Evolutionary conservation across 345 rosid genomes (phyloP), one percentile per base, ranked within the genome.

Genomic region (Eutrema yunnanense): DNA sequence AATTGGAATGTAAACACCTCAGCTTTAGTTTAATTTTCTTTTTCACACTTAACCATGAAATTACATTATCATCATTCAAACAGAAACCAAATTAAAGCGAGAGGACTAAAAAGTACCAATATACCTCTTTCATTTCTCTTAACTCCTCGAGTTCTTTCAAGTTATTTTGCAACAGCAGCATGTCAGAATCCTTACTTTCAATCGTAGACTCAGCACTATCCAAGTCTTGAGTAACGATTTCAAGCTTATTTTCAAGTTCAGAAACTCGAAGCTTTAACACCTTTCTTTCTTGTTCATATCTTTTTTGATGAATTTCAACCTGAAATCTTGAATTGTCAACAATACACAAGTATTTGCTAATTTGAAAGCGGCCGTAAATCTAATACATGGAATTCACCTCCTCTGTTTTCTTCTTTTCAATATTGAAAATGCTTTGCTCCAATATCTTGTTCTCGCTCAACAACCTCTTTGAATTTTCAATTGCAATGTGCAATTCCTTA

Each of bases 51-150:
- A 65, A 27, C 48, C 33, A 60, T 5, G 40, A 38, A 49, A 19
- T 29, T 12, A 51, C 72, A 59, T 40, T 47, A 12, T 33, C 33
- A 29, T 33, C 44, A 32, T 50, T 42, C 30, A 60, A 9, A 51
- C 16, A 68, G 1, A 67, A 50, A 50, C 13, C 55, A 56, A 38
- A 73, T 7, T 19, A 22, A 22, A 51, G 52, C 9, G 30, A 55
- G 7, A 59, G 16, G 9, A 67, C 46, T 8, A 42, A 66, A 8
- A 30, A 61, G 57, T 37, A 69, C 11, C 5, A 9, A 44, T 83
- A 44, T 83, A 94, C 98, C 99, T 92, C 99, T 79, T 86, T 92
- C 93, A 95, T 87, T 83, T 88, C 96, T 78, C 99, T 84, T 71
- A 95, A 64, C 33, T 95, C 99, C 72, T 92, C 97, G 30, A 95